phyloP scores from a whole-genome alignment of 1,284 basidiomycete species.

The Ceraceosorus bombacis region DNA sequence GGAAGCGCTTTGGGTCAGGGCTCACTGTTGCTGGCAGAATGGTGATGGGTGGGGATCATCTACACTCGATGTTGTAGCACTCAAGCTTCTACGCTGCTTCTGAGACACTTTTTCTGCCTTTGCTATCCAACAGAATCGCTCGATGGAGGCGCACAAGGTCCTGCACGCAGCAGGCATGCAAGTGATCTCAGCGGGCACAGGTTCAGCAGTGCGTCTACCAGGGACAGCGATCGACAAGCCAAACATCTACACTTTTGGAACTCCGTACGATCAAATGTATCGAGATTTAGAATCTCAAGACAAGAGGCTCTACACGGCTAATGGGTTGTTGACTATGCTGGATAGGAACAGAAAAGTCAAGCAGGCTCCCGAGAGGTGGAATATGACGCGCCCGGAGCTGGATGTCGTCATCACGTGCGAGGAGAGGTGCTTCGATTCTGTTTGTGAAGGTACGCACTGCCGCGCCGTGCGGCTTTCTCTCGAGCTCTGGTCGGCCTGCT shows the following conservation, averaged over 20 bases:
- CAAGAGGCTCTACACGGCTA: slow-evolving; percentile 75
- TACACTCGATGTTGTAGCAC: neutral
- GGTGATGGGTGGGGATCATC: no score
- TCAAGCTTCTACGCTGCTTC: neutral
- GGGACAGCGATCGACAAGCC: slow-evolving; percentile 95
- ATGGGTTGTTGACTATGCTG: slow-evolving; percentile 93
- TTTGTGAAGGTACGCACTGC: slow-evolving; percentile 77
- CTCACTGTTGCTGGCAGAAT: neutral
- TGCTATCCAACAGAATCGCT: slow-evolving; percentile 67
- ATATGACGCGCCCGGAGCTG: slow-evolving; percentile 74
- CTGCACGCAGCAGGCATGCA: slow-evolving; percentile 70
- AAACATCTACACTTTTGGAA: slow-evolving; percentile 94
- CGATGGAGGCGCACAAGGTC: slow-evolving; percentile 96
- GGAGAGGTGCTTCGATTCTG: slow-evolving; percentile 95
- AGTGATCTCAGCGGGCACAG: slow-evolving; percentile 90
- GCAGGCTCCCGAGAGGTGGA: slow-evolving; percentile 89
- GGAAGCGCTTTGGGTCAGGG: neutral
- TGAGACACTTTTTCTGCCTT: neutral
- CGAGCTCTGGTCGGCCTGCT: neutral
- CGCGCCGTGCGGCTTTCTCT: neutral
- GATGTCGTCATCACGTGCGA: slow-evolving; percentile 99
- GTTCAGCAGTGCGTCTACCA: slow-evolving; percentile 89
- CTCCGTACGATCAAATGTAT: slow-evolving; percentile 95
- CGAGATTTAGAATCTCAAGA: slow-evolving; percentile 85
- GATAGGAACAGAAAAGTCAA: slow-evolving; percentile 92